phyloP scores from a whole-genome alignment of 2,329 filamentous ascomycete genomes.

The Pleurostoma richardsiae region DNA sequence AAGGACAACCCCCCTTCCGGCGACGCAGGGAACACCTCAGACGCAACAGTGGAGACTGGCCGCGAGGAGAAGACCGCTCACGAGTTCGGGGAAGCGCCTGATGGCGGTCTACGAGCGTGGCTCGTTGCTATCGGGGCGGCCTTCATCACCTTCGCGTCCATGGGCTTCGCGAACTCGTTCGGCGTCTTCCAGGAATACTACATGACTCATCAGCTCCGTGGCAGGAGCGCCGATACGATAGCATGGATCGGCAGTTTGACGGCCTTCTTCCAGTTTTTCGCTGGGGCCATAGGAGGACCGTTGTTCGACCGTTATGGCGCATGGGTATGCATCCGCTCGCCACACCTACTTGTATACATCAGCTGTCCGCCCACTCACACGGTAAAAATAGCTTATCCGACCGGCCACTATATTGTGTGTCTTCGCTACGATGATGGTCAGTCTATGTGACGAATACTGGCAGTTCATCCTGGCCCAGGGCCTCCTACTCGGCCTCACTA shows the following conservation, averaged over 20 bases:
- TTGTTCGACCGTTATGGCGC: conserved; percentile 56
- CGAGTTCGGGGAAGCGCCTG: conserved; percentile 9
- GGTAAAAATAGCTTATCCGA: conserved; percentile 11
- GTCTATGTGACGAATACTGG: conserved; percentile 31
- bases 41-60: background rate
- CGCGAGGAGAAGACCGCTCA: background rate
- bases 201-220: conserved; percentile 26
- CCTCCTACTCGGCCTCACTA: conserved; percentile 37
- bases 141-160: conserved; percentile 52
- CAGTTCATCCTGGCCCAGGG: conserved; percentile 40
- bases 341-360: background rate
- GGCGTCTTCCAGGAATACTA: conserved; percentile 55
- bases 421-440: conserved; percentile 39
- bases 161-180: conserved; percentile 38
- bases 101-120: conserved; percentile 52
- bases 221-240: conserved; percentile 23
- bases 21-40: background rate
- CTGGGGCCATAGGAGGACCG: conserved; percentile 36
- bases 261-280: conserved; percentile 35
- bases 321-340: conserved; percentile 1
- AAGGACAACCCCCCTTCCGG: background rate
- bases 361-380: background rate
- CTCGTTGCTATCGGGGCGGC: conserved; percentile 46
- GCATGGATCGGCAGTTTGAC: conserved; percentile 44
- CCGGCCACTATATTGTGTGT: conserved; percentile 24